Evolutionary conservation across 148 eudicot genomes (phyloP).

Genomic region (Cornus suecica): DNA sequence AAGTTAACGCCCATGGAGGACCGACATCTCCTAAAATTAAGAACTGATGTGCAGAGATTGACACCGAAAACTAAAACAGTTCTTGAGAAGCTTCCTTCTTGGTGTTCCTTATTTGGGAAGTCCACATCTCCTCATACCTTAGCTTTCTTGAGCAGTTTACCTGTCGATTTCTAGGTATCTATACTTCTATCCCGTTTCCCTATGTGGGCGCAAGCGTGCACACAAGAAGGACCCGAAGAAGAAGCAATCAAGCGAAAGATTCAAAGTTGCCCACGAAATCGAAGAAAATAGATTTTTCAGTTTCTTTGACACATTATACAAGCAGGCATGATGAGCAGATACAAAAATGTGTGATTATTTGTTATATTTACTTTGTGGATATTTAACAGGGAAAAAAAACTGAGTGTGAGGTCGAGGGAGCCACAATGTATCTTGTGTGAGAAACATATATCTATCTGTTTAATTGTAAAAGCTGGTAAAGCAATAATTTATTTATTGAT

Average conservation of each 20-base stretch:
- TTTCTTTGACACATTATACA: no score
- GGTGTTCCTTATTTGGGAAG: conserved; percentile 92
- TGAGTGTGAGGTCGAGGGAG: no score
- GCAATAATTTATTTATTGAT: no score
- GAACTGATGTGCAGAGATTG: conserved; percentile 72
- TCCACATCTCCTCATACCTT: conserved; percentile 80
- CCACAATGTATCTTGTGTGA: no score
- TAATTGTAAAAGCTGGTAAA: no score
- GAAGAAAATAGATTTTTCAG: no score
- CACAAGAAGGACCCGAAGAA: background rate
- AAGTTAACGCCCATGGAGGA: conserved; percentile 14
- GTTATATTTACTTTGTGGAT: no score
- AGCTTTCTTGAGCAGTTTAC: conserved; percentile 65
- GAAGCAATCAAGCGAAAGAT: background rate
- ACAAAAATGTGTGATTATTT: no score
- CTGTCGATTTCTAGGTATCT: conserved; percentile 33
- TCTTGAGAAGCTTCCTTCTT: conserved; percentile 74
- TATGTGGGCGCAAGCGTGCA: background rate
- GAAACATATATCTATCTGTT: no score
- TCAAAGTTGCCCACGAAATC: no score
- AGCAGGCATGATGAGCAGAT: no score
- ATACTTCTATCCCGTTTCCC: background rate
- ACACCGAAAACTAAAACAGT: conserved; percentile 58
- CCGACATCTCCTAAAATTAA: conserved; percentile 47
- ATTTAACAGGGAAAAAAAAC: no score